These are phyloP conservation scores for Phalaenopsis equestris DNA, from an alignment of 106 monocot species.

Conservation along the genomic window DNA sequence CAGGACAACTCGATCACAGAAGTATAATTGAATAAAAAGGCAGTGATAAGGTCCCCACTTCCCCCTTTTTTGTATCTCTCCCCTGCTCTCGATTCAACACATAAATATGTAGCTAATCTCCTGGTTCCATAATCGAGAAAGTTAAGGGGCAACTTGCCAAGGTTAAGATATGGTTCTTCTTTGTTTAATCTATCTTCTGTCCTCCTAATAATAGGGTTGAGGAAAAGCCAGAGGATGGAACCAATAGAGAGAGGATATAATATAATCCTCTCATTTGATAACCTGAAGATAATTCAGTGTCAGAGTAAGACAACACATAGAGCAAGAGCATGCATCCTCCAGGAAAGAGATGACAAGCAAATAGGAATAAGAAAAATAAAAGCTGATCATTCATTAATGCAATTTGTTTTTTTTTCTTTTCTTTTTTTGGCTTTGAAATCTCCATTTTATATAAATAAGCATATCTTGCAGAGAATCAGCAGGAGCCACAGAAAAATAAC, in stretches of 20 bases:
- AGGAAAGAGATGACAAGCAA: neutral
- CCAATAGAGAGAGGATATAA: neutral
- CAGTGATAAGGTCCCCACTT: constrained; percentile 25
- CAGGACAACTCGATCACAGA: constrained; percentile 16
- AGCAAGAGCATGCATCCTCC: neutral
- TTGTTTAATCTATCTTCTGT: neutral
- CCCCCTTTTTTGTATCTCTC: neutral
- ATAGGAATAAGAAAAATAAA: neutral
- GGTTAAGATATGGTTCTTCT: neutral
- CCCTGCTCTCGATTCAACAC: neutral
- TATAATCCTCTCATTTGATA: neutral
- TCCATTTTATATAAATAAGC: neutral
- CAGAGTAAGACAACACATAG: neutral
- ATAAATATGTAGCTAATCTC: constrained; percentile 2
- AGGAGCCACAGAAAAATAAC: constrained; percentile 5
- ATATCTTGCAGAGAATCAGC: neutral
- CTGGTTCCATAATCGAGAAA: neutral
- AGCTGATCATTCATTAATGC: neutral
- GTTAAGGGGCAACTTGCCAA: neutral
- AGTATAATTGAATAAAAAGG: constrained; percentile 26
- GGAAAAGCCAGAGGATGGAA: neutral
- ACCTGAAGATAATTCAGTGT: neutral
- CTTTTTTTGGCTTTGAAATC: neutral
- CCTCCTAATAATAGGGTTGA: neutral
- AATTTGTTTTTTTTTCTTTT: neutral